Evolutionary conservation across 345 rosid genomes (phyloP).

Genomic region (Populus nigra): DNA sequence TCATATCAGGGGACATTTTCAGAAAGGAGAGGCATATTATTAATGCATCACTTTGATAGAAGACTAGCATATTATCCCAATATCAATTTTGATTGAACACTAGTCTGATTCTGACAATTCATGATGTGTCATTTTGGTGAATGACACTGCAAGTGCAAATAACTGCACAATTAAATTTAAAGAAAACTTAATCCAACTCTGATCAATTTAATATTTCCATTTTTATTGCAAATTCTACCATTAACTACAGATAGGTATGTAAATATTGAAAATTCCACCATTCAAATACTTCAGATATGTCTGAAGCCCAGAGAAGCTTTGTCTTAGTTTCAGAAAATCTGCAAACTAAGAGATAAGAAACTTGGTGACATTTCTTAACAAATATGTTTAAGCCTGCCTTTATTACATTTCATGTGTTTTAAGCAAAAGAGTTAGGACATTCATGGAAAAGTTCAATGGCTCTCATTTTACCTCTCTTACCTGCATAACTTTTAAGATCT

Average conservation of each 20-base stretch:
- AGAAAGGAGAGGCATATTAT: background rate
- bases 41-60: background rate
- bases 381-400: background rate
- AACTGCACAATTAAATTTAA: background rate
- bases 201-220: background rate
- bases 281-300: background rate
- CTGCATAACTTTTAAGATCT: background rate
- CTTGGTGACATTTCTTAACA: background rate
- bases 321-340: background rate
- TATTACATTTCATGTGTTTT: background rate
- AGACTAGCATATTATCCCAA: background rate
- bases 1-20: background rate
- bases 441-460: background rate
- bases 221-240: conserved; percentile 7
- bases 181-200: background rate
- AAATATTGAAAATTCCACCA: background rate
- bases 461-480: background rate
- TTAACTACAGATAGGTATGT: background rate
- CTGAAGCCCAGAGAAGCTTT: background rate
- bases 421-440: background rate
- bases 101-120: background rate
- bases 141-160: background rate
- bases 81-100: background rate
- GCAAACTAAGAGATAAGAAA: background rate
- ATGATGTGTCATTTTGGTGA: background rate